Percentiles rank a stretch among this genome's conserved stretches.
Evolutionary conservation across 2,329 filamentous ascomycete species (phyloP).

Genomic region (Metarhizium brunneum): DNA sequence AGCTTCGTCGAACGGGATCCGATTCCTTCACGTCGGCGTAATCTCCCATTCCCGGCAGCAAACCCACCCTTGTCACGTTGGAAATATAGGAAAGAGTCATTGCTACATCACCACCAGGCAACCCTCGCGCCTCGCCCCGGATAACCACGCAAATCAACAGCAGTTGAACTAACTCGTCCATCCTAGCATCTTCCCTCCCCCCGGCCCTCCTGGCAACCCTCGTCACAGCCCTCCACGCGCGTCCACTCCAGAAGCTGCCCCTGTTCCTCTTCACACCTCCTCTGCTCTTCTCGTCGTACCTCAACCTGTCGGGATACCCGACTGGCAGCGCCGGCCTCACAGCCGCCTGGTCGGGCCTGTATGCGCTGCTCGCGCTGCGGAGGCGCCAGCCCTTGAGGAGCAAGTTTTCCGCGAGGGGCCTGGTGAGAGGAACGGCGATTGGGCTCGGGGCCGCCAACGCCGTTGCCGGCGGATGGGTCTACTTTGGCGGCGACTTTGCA

Average conservation of each 20-base stretch:
- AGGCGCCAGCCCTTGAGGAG: conserved; percentile 29
- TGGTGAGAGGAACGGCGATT: conserved; percentile 41
- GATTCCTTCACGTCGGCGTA: too few relatives aligned
- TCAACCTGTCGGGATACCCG: conserved; percentile 49
- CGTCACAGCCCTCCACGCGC: conserved; percentile 45
- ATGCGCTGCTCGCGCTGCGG: conserved; percentile 45
- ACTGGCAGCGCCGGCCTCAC: conserved; percentile 47
- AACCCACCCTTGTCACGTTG: neutral
- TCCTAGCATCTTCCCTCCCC: conserved; percentile 42
- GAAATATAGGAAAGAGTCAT: too few relatives aligned
- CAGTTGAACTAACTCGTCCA: neutral
- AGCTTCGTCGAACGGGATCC: neutral
- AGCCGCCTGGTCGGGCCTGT: conserved; percentile 48
- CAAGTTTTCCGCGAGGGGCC: conserved; percentile 38
- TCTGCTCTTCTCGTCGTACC: conserved; percentile 40
- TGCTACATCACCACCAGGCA: too few relatives aligned
- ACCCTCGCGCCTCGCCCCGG: too few relatives aligned
- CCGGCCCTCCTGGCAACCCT: conserved; percentile 47
- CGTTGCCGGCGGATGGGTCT: conserved; percentile 41
- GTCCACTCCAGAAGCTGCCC: conserved; percentile 41
- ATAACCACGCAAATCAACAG: neutral
- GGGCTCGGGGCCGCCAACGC: conserved; percentile 40
- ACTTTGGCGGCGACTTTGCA: conserved; percentile 40
- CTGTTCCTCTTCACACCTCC: conserved; percentile 38
- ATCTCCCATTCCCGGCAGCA: neutral